Conservation (phyloP, 1,284 basidiomycete species). For the Leccinum subrobustum region DNA sequence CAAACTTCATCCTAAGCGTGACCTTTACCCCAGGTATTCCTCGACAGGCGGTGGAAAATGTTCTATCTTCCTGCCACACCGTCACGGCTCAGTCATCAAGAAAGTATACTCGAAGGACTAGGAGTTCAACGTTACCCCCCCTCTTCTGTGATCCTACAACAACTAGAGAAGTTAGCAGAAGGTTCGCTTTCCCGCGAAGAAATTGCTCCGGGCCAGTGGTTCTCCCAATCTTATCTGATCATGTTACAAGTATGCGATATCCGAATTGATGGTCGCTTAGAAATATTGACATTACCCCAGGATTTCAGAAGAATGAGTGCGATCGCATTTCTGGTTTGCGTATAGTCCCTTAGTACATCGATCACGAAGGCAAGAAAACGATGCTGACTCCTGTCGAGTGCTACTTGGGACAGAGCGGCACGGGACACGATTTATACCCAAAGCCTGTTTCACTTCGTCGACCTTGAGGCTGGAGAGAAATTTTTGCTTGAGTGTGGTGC, state of each 20-base stretch:
- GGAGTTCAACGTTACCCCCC: slow-evolving; percentile 74
- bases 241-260: neutral
- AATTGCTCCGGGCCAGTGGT: neutral
- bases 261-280: neutral
- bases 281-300: neutral
- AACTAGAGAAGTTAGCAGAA: slow-evolving; percentile 38
- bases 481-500: no score
- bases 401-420: no score
- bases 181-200: neutral
- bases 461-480: no score
- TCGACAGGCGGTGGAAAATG: slow-evolving; percentile 62
- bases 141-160: slow-evolving; percentile 55
- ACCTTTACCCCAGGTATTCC: slow-evolving; percentile 57
- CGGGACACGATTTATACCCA: no score
- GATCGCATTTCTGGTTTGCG: no score
- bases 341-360: no score
- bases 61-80: slow-evolving; percentile 73
- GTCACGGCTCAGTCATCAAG: slow-evolving; percentile 40
- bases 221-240: neutral
- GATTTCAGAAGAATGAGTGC: no score
- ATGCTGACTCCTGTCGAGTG: no score
- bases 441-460: no score
- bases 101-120: slow-evolving; percentile 57
- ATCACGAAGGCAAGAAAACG: no score
- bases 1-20: neutral